Conservation (phyloP, 768 basidiomycete species). For the Trametopsis cervina region DNA sequence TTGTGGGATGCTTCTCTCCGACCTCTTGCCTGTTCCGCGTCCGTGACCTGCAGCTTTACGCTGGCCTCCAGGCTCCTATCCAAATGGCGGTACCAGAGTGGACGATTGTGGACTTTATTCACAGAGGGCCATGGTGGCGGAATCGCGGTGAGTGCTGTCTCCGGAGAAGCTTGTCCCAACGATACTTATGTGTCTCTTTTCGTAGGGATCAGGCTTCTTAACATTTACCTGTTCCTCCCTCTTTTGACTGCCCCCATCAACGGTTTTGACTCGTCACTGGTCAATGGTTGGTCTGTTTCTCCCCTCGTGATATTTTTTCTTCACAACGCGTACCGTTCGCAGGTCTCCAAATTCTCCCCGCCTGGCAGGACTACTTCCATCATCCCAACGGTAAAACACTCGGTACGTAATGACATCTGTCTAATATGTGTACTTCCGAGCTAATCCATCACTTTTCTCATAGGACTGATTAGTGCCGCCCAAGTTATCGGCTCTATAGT, state of each 20-base stretch:
- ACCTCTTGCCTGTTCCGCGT: constrained; percentile 1
- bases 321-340: constrained; percentile 13
- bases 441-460: constrained; percentile 2
- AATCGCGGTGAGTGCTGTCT: constrained; percentile 39
- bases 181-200: constrained; percentile 40
- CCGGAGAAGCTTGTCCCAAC: constrained; percentile 45
- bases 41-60: background rate
- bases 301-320: constrained; percentile 20
- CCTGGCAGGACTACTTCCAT: constrained; percentile 52
- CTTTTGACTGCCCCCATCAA: constrained; percentile 61
- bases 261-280: constrained; percentile 62
- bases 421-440: background rate
- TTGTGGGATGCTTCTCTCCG: constrained; percentile 9
- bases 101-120: constrained; percentile 54
- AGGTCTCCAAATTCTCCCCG: constrained; percentile 65
- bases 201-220: constrained; percentile 50
- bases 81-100: constrained; percentile 34
- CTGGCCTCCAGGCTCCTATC: background rate
- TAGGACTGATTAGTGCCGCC: constrained; percentile 60
- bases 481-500: constrained; percentile 32
- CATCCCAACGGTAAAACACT: constrained; percentile 44
- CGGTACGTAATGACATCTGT: constrained; percentile 26
- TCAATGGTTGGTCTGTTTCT: constrained; percentile 35
- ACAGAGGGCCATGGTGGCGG: constrained; percentile 54
- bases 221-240: constrained; percentile 52